A percentile compares a stretch with the other conserved stretches of the same genome.
phyloP scores from a whole-genome alignment of 768 basidiomycete genomes.

The Russula vinacea region DNA sequence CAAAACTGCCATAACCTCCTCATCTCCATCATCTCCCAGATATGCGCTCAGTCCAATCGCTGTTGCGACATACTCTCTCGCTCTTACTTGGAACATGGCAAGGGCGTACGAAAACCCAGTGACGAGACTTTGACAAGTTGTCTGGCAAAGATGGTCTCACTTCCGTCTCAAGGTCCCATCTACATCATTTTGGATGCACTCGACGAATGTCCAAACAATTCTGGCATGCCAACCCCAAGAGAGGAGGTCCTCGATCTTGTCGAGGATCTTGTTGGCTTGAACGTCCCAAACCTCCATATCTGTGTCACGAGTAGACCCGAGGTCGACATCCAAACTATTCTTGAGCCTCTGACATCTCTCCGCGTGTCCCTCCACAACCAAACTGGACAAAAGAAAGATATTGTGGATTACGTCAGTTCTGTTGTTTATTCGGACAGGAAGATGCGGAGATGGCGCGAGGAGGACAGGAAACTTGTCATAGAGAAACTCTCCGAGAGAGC shows the following conservation, averaged over 20 bases:
- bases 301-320: background rate
- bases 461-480: background rate
- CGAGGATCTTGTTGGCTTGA: background rate
- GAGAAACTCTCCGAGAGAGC: constrained; percentile 1
- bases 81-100: background rate
- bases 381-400: constrained; percentile 7
- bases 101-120: background rate
- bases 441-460: constrained; percentile 18
- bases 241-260: constrained; percentile 2
- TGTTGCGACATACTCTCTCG: background rate
- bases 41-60: background rate
- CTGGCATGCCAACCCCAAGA: background rate
- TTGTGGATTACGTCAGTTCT: background rate
- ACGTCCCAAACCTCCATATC: background rate
- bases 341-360: background rate
- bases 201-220: constrained; percentile 2
- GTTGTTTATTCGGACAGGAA: constrained; percentile 8
- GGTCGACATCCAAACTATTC: background rate
- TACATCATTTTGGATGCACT: background rate
- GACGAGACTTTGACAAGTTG: background rate
- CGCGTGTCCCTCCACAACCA: constrained; percentile 8
- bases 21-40: background rate
- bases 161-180: background rate
- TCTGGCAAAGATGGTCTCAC: background rate
- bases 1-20: background rate